phyloP scores from a whole-genome alignment of 2,329 filamentous ascomycete genomes.

The Macrophomina tecta region DNA sequence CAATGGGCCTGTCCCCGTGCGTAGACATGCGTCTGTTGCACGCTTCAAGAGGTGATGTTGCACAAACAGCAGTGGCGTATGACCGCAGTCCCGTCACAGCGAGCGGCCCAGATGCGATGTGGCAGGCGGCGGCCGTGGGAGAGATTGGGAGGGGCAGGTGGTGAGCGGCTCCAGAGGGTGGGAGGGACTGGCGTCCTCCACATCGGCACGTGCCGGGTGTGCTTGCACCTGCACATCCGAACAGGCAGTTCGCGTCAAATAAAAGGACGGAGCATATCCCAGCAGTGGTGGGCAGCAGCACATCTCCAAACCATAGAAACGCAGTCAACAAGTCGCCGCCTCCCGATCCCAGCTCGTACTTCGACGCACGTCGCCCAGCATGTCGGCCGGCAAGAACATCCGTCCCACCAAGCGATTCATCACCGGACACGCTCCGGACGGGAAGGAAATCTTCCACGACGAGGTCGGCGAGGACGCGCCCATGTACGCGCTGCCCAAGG shows the following conservation, averaged over 20 bases:
- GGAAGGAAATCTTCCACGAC: constrained; percentile 45
- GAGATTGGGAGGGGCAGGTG: neutral
- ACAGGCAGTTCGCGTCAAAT: neutral
- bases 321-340: too few species aligned
- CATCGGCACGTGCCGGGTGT: constrained; percentile 20
- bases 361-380: neutral
- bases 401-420: constrained; percentile 39
- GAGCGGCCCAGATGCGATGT: neutral
- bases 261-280: neutral
- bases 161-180: neutral
- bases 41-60: too few species aligned
- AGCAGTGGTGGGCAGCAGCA: neutral
- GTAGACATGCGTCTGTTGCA: too few species aligned
- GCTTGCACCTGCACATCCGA: neutral
- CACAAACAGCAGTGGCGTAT: too few species aligned
- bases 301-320: neutral
- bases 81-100: neutral
- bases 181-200: constrained; percentile 16
- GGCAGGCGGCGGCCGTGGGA: neutral
- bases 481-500: constrained; percentile 49
- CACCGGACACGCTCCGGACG: constrained; percentile 43
- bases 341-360: neutral
- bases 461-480: constrained; percentile 44
- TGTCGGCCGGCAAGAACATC: constrained; percentile 17
- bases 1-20: too few species aligned